A percentile compares a stretch with the other conserved stretches of the same genome.
Conservation (phyloP, 2,329 filamentous ascomycete genomes). For the Trichoderma sp. region DNA sequence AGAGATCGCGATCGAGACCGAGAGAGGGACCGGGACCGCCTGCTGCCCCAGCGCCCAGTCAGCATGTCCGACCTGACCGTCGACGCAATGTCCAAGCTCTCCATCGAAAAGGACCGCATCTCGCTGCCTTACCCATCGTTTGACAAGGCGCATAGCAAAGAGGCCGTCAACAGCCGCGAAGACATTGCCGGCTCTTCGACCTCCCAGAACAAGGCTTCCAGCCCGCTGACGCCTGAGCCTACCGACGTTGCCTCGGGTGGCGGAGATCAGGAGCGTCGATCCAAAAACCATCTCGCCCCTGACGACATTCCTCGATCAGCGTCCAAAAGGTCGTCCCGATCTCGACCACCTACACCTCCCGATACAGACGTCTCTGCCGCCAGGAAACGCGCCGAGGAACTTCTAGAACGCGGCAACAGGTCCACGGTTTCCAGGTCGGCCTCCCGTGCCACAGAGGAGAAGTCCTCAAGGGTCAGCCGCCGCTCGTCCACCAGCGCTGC, state of each 20-base stretch:
- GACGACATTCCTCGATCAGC: conserved; percentile 46
- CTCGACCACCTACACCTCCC: conserved; percentile 64
- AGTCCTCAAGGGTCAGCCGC: conserved; percentile 54
- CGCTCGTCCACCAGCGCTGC: conserved; percentile 64
- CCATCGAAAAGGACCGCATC: conserved; percentile 49
- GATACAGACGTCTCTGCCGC: conserved; percentile 63
- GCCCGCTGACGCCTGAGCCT: conserved; percentile 69
- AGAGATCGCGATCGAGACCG: conserved; percentile 41
- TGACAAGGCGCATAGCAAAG: conserved; percentile 90
- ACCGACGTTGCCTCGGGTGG: conserved; percentile 68
- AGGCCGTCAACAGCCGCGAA: conserved; percentile 70
- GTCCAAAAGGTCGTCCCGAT: conserved; percentile 49
- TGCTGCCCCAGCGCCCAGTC: conserved; percentile 33
- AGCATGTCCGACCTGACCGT: conserved; percentile 55
- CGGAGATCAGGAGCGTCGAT: conserved; percentile 48
- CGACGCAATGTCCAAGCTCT: conserved; percentile 44
- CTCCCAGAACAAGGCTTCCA: conserved; percentile 32
- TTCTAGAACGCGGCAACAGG: conserved; percentile 31
- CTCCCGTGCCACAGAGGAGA: conserved; percentile 54
- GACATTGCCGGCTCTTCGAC: conserved; percentile 46
- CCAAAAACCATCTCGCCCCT: conserved; percentile 47
- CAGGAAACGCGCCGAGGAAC: conserved; percentile 42
- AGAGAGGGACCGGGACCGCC: conserved; percentile 43
- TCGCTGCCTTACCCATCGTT: conserved; percentile 77
- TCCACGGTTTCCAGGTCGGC: conserved; percentile 50